phyloP scores from a whole-genome alignment of 1,284 basidiomycete genomes.

The Sphaerobolus stellatus region DNA sequence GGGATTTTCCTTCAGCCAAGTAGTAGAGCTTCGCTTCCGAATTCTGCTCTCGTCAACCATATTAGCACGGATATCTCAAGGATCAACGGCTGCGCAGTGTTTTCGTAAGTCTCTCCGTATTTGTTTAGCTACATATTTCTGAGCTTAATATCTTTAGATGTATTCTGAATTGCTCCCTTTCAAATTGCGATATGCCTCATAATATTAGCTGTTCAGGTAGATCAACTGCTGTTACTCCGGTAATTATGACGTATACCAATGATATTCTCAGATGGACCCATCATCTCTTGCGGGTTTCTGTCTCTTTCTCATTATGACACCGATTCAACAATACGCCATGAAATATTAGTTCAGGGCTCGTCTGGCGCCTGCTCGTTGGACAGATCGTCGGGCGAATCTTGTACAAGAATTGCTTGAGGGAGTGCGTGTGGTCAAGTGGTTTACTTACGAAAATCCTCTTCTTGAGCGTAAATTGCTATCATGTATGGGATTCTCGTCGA shows the following conservation, averaged over 20 bases:
- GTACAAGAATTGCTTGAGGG: slow-evolving; percentile 66
- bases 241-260: background rate
- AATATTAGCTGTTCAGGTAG: slow-evolving; percentile 58
- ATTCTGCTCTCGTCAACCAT: slow-evolving; percentile 73
- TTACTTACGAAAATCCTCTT: slow-evolving; percentile 68
- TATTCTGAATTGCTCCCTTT: slow-evolving; percentile 67
- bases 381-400: slow-evolving; percentile 66
- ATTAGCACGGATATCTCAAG: slow-evolving; percentile 69
- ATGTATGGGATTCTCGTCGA: too few species aligned
- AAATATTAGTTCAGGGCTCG: slow-evolving; percentile 62
- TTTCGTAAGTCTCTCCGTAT: slow-evolving; percentile 49
- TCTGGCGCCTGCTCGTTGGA: slow-evolving; percentile 63
- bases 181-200: slow-evolving; percentile 62
- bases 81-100: slow-evolving; percentile 61
- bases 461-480: slow-evolving; percentile 57
- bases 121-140: background rate
- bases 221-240: background rate
- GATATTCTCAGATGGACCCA: slow-evolving; percentile 58
- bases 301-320: slow-evolving; percentile 66
- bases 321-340: slow-evolving; percentile 73
- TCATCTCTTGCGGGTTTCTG: slow-evolving; percentile 78
- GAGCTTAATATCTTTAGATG: slow-evolving; percentile 4
- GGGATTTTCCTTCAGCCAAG: slow-evolving; percentile 65
- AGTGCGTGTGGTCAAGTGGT: slow-evolving; percentile 78
- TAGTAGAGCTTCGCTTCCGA: slow-evolving; percentile 61